A percentile compares a stretch with the other conserved stretches of the same genome.
phyloP scores from a whole-genome alignment of 2,329 filamentous ascomycete species.

The Cordyceps javanica region DNA sequence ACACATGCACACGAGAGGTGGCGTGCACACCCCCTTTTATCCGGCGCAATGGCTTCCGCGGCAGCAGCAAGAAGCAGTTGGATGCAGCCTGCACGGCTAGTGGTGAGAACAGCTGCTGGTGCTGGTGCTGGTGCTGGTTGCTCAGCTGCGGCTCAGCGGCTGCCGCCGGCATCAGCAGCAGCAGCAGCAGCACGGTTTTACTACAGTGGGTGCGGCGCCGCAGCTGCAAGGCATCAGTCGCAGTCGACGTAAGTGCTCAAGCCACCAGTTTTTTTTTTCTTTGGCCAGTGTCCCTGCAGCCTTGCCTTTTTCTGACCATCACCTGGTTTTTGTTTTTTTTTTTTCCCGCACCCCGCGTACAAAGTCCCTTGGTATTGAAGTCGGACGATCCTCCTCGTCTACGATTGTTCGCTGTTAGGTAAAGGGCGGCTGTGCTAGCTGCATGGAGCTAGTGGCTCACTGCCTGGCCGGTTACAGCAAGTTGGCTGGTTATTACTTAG shows the following conservation, averaged over 20 bases:
- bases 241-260: neutral
- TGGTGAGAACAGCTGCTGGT: neutral
- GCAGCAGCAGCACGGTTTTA: neutral
- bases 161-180: neutral
- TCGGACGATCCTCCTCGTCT: neutral
- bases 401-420: neutral
- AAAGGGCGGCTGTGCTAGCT: neutral
- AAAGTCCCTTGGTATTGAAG: neutral
- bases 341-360: neutral
- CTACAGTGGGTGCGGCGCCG: neutral
- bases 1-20: no score
- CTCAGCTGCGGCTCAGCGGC: conserved; percentile 4
- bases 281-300: no score
- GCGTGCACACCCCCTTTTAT: neutral
- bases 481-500: neutral
- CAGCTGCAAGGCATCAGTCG: neutral
- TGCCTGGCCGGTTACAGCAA: neutral
- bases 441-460: conserved; percentile 4
- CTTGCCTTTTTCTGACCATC: no score
- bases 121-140: neutral
- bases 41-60: neutral
- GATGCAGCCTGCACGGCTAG: neutral
- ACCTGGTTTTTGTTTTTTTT: no score
- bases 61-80: conserved; percentile 3
- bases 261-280: neutral